phyloP scores from a whole-genome alignment of 2,329 filamentous ascomycete genomes.

The Fusarium duplospermum region DNA sequence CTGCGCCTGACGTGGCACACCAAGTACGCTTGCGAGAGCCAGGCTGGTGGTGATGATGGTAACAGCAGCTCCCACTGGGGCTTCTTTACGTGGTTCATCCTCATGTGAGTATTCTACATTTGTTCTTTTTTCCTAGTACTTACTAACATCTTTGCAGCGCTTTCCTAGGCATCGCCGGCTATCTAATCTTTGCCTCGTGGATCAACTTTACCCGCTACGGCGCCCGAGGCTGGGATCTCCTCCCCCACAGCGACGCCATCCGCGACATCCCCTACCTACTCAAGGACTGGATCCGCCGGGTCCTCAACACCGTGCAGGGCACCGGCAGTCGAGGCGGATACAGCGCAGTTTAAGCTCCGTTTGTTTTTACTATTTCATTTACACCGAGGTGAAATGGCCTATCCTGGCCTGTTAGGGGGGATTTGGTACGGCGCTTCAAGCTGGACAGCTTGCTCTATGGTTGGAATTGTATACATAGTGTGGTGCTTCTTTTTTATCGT shows the following conservation, averaged over 20 bases:
- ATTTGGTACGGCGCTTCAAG: slow-evolving; percentile 39
- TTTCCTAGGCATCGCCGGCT: slow-evolving; percentile 87
- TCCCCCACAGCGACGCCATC: slow-evolving; percentile 92
- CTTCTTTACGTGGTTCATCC: slow-evolving; percentile 96
- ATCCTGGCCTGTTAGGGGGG: slow-evolving; percentile 1
- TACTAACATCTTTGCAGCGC: slow-evolving; percentile 64
- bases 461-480: slow-evolving; percentile 43
- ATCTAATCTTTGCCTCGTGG: slow-evolving; percentile 98
- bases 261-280: slow-evolving; percentile 92
- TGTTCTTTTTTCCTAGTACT: neutral
- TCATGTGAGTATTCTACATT: slow-evolving; percentile 75
- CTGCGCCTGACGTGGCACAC: slow-evolving; percentile 87
- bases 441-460: slow-evolving; percentile 39
- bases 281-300: slow-evolving; percentile 85
- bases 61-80: slow-evolving; percentile 77
- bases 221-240: slow-evolving; percentile 91
- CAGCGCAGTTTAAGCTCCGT: slow-evolving; percentile 79
- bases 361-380: slow-evolving; percentile 4
- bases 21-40: slow-evolving; percentile 82
- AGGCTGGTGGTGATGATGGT: slow-evolving; percentile 55
- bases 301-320: slow-evolving; percentile 86
- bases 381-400: neutral
- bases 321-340: slow-evolving; percentile 89
- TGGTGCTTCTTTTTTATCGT: slow-evolving; percentile 11
- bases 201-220: slow-evolving; percentile 98